Evolutionary conservation across 768 basidiomycete species (phyloP), one percentile per base, ranked within the genome.

Genomic region (Boletus edulis): DNA sequence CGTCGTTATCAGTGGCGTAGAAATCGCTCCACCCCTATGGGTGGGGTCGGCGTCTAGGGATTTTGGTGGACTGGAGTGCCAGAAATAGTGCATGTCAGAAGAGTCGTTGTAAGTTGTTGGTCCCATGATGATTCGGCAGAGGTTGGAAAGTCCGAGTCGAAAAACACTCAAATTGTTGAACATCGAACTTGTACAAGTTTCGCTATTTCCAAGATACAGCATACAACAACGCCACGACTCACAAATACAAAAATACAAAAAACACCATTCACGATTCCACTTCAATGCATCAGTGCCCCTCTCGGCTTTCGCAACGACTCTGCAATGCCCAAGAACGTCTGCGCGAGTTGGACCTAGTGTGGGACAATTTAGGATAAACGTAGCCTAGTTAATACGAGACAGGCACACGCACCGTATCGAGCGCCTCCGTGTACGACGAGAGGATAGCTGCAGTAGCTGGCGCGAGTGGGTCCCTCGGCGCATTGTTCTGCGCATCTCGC

Each of bases 301-400:
- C 83, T 69, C 5, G 83, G 79, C 60, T 80, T 85, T 58, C 75
- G 73, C 67, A 85, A 63, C 1, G 83, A 82, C 49, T 82, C 80
- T 0, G 82, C 82, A 50, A 84, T 75, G 31, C 77, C 78, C 27
- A 84, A 62, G 74, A 85, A 85, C 3, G 83, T 79, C 60, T 83
- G 73, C 1, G 83, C 77, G 12, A 85, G 74, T 55, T 74, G 76
- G 14, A 84, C 73, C 83, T 84, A 15, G 37, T 4, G 6, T 15
- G n/a, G 8, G n/a, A 34, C 34, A 34, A 34, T 34, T 34, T 14
- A 34, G 34, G 12, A 34, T 12, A 34, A 13, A 12, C 34, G 34
- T 34, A 34, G 12, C 13, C 13, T 11, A 34, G 12, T 34, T 2
- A 34, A 13, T 14, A 13, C 12, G 20, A 20, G 20, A 20, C 20